Conservation (phyloP, 345 rosid species). For the Citrus cavaleriei region DNA sequence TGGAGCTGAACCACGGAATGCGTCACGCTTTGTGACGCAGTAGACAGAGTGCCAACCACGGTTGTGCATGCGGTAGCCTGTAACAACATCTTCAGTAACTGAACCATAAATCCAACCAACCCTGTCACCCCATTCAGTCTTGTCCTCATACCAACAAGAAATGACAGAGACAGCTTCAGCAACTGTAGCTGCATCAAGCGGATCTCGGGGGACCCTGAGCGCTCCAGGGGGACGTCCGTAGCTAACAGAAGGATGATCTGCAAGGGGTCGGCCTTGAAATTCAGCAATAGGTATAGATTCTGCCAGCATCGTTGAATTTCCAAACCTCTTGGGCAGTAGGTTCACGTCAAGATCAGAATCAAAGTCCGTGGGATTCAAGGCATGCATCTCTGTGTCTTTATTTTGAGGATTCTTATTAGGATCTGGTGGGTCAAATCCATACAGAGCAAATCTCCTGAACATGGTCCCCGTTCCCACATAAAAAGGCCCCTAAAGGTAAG, state of each 20-base stretch:
- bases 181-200: conserved; percentile 81
- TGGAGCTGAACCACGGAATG: conserved; percentile 90
- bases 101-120: conserved; percentile 99
- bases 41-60: conserved; percentile 97
- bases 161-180: conserved; percentile 93
- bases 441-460: conserved; percentile 91
- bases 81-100: conserved; percentile 95
- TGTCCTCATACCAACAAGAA: conserved; percentile 98
- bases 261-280: conserved; percentile 84
- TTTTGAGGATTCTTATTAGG: conserved; percentile 31
- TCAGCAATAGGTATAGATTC: conserved; percentile 84
- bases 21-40: conserved; percentile 84
- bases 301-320: conserved; percentile 83
- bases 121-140: conserved; percentile 96
- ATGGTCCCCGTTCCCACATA: conserved; percentile 94
- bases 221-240: conserved; percentile 89
- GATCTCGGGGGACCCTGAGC: conserved; percentile 74
- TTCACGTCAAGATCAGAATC: conserved; percentile 80
- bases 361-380: conserved; percentile 63
- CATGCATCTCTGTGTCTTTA: conserved; percentile 54
- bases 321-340: conserved; percentile 82
- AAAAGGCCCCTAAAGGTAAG: conserved; percentile 60
- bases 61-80: conserved; percentile 97
- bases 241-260: conserved; percentile 85
- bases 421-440: conserved; percentile 84